These are phyloP conservation scores for Tremellales sp. DNA, from an alignment of 1,284 basidiomycete genomes.

Conservation along the genomic window DNA sequence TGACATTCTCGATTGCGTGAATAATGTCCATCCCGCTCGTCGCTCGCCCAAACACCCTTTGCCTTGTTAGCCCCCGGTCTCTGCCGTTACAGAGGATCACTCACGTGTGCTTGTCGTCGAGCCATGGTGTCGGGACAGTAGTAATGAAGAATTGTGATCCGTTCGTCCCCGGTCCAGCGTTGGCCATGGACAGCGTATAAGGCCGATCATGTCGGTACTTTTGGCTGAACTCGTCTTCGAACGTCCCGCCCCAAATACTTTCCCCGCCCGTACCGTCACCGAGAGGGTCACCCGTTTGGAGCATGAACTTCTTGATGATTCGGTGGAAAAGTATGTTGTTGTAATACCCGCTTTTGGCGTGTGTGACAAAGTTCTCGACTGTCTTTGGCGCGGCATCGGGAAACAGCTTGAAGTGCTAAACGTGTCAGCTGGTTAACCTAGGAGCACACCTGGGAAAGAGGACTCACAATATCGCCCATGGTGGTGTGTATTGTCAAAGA, in stretches of 20 bases:
- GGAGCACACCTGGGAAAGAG: neutral
- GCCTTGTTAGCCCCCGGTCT: neutral
- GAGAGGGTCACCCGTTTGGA: conserved; percentile 95
- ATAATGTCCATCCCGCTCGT: conserved; percentile 55
- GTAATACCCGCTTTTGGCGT: conserved; percentile 78
- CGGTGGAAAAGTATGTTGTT: conserved; percentile 95
- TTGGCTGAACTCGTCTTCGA: conserved; percentile 92
- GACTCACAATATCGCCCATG: conserved; percentile 72
- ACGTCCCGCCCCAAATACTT: conserved; percentile 89
- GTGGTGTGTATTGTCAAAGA: conserved; percentile 85
- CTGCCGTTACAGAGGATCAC: conserved; percentile 11
- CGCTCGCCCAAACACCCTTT: conserved; percentile 56
- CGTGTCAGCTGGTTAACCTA: neutral
- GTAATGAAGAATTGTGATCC: conserved; percentile 96
- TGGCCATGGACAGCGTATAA: conserved; percentile 99
- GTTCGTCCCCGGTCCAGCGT: conserved; percentile 83
- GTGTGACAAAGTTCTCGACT: conserved; percentile 96
- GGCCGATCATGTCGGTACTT: conserved; percentile 90
- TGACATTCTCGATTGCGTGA: conserved; percentile 59
- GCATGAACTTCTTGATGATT: conserved; percentile 98
- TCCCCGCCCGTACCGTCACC: conserved; percentile 91
- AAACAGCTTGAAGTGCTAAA: conserved; percentile 71
- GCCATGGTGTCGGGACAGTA: conserved; percentile 89
- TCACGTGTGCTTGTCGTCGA: conserved; percentile 59
- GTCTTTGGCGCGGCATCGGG: conserved; percentile 88